Evolutionary conservation across 306 rosid species (phyloP).

Genomic region (Sesbania bispinosa): DNA sequence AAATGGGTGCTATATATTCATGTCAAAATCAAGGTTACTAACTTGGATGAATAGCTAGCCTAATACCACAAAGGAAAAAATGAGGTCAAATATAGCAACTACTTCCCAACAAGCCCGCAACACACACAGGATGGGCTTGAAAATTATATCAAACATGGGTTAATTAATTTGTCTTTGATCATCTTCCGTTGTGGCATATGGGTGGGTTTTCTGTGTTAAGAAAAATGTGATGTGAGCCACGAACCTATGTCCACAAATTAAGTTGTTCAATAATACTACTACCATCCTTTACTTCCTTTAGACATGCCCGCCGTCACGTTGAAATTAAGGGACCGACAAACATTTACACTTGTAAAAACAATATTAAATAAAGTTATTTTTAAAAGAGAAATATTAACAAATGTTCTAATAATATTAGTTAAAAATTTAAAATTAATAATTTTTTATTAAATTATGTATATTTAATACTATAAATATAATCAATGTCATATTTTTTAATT

Average conservation of each 20-base stretch:
- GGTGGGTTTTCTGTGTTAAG: background rate
- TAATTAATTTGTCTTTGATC: conserved; percentile 24
- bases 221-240: conserved; percentile 20
- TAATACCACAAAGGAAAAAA: background rate
- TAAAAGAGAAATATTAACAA: too few relatives aligned
- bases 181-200: conserved; percentile 23
- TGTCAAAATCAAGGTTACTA: background rate
- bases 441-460: too few relatives aligned
- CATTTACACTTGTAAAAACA: too few relatives aligned
- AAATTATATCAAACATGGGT: conserved; percentile 27
- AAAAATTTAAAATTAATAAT: too few relatives aligned
- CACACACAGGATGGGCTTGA: conserved; percentile 25
- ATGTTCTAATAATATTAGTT: too few relatives aligned
- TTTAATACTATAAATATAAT: too few relatives aligned
- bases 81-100: conserved; percentile 22
- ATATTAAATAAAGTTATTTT: too few relatives aligned
- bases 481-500: too few relatives aligned
- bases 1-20: background rate
- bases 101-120: background rate
- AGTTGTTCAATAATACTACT: conserved; percentile 1
- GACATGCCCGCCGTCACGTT: background rate
- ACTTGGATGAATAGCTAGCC: background rate
- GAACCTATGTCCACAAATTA: background rate
- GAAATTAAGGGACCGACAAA: background rate
- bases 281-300: background rate